Base-by-base conservation (phyloP, 441 rosid genomes). In the Lepidium campestre region DNA sequence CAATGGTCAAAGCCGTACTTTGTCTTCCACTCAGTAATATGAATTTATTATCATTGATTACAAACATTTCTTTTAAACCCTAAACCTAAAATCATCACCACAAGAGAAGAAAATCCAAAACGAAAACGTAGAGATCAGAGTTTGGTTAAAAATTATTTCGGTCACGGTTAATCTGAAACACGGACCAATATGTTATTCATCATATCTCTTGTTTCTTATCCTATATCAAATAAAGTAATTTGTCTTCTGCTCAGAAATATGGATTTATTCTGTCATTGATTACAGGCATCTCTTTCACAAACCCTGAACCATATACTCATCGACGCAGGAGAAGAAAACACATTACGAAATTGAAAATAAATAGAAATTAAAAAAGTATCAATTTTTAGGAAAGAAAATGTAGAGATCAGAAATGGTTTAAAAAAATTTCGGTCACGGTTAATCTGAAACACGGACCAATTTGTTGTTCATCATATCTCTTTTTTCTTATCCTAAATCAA, bases 391-490 rank as follows among this genome's bases (percentile, higher is more conserved):
- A 5, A 27, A 27, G 7, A 5, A 1, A 22, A 29, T 5, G 10
- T 7, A 29, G 85, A 79, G 85, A 82, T 85, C 93, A 86, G 86
- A 89, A 29, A 29, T 29, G 34, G 83, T 50, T 73, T 81, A 77
- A 76, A 47, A 22, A 31, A 42, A 3, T 69, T 71, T 82, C 91
- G 56, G 83, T 83, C 89, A 85, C 80, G 69, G 82, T 77, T 20
- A 14, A 75, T 89, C 89, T 64, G 89, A 89, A 89, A 83, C 92
- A 82, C 90, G 85, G 86, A 85, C 86, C 89, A 85, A 85, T 35
- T 12, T 19, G 39, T 53, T 57, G 20, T 72, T 89, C 88, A 81
- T 83, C 90, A 19, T 17, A 5, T 61, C 73, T 62, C 73, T 74
- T 54, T 2, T 19, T 52, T 5, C 48, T 2, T 10, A 22, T 19